Evolutionary conservation across 768 basidiomycete species (phyloP), one percentile per base, ranked within the genome.

Genomic region (Serendipita sp.): DNA sequence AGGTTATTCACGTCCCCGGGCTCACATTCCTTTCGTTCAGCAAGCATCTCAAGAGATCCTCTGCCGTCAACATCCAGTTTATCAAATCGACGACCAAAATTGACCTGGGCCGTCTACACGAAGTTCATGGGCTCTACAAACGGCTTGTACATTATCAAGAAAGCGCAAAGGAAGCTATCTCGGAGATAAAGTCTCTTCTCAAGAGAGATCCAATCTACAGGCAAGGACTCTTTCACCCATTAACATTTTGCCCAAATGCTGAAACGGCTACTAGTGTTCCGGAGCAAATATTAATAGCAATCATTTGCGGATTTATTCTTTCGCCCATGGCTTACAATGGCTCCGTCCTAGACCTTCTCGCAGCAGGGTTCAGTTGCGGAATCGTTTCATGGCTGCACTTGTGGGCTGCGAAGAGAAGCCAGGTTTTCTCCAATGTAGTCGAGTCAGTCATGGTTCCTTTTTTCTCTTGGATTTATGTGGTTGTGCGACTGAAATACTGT

Each of bases 131-230:
- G 42, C 77, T 94, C 64, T 97, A 96, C 73, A 85, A 90, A 62
- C 72, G 78, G 20, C 93, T 97, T 62, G 83, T 96, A 4, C 93
- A 96, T 72, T 93, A 96, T 69, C 88, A 90, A 73, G 82, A 90
- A 69, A 88, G 87, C 61, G 93, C 90, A 3, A 83, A 83, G 64
- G 77, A 81, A 60, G 94, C 88, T 1, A 81, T 82, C 3, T 77
- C 77, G 31, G 77, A 81, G 51, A 76, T 94, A 17, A 78, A 84
- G 17, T 73, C 73, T 0, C 72, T 94, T 17, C 72, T 94, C 58
- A 75, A 77, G 20, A 77, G 81, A 3, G 78, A 81, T 26, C 82
- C 87, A 13, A 51, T 51, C 48, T 51, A 16, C 48, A 28, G 22
- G 48, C 28, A 51, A 11, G 48, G 16, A 24, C 48, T 51, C 22